phyloP scores from a whole-genome alignment of 1,284 basidiomycete species.

The Porphyrellus sp. region DNA sequence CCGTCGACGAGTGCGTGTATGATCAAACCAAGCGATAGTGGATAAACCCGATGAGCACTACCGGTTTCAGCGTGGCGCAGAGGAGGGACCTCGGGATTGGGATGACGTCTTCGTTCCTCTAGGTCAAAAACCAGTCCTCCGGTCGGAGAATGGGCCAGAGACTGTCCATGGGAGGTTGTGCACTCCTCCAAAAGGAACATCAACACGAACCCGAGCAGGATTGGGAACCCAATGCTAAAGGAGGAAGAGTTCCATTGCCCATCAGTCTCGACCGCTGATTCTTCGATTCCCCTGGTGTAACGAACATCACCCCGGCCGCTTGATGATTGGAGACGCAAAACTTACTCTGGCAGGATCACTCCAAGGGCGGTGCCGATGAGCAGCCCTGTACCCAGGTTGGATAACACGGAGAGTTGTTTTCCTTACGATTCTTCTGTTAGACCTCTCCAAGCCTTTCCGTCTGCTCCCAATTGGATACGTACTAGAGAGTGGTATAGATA shows the following conservation, averaged over 20 bases:
- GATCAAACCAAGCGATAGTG: constrained; percentile 80
- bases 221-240: constrained; percentile 63
- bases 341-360: constrained; percentile 89
- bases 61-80: constrained; percentile 5
- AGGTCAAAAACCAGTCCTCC: too few relatives aligned
- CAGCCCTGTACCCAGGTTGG: constrained; percentile 77
- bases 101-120: constrained; percentile 28
- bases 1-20: constrained; percentile 89
- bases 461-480: constrained; percentile 37
- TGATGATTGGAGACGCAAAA: background rate
- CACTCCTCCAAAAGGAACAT: constrained; percentile 81
- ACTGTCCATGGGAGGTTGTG: constrained; percentile 45
- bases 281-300: constrained; percentile 56
- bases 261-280: constrained; percentile 39
- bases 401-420: constrained; percentile 56
- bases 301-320: background rate
- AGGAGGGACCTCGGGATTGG: constrained; percentile 14
- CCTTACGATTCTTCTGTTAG: constrained; percentile 39
- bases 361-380: constrained; percentile 86
- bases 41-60: constrained; percentile 45
- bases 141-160: constrained; percentile 25
- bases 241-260: constrained; percentile 32
- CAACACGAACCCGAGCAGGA: constrained; percentile 79
- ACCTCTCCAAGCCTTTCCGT: background rate
- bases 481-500: constrained; percentile 77